Evolutionary conservation across 2,329 filamentous ascomycete species (phyloP), one percentile per base, ranked within the genome.

Genomic region (Remersonia thermophila): DNA sequence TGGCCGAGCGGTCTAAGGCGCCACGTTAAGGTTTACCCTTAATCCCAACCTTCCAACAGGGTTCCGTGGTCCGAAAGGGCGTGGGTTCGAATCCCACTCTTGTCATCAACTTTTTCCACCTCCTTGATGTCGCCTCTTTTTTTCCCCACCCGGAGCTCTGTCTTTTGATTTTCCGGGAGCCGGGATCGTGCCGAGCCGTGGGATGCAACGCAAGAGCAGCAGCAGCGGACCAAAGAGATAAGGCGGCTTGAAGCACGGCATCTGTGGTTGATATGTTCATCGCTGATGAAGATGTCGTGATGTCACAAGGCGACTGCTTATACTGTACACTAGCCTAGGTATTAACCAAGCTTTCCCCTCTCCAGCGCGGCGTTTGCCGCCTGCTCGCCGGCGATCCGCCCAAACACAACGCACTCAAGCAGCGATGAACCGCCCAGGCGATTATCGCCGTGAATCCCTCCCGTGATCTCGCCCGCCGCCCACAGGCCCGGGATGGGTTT

Each of bases 331-430:
- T n/a, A n/a, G n/a, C n/a, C n/a, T n/a, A n/a, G n/a, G n/a, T n/a
- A n/a, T n/a, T n/a, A n/a, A n/a, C n/a, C n/a, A n/a, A n/a, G n/a
- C 16, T 8, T 29, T 23, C 7, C n/a, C 4, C 17, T 16, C 30
- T 23, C 27, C 23, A 33, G 10, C 13, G 16, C 36, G 9, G 26
- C 18, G 16, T 23, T 25, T 6, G 64, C 67, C 7, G 66, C 68
- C 39, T 64, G 51, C 12, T 57, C 50, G 0, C 72, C 75, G 1
- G 73, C 73, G 27, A 70, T 67, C 27, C 71, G 59, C 3, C 75
- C 75, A 58, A 73, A 80, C 0, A 80, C 70, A 3, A 71, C 73
- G 56, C 75, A 79, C 45, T 79, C 74, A 6, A 80, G 50, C 36
- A 79, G 46, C 2, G 71, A 77, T 4, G 69, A 75, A 0, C 75